A percentile compares a stretch with the other conserved stretches of the same genome.
phyloP scores from a whole-genome alignment of 2,329 filamentous ascomycete species.

The Plectosphaerella cucumerina region DNA sequence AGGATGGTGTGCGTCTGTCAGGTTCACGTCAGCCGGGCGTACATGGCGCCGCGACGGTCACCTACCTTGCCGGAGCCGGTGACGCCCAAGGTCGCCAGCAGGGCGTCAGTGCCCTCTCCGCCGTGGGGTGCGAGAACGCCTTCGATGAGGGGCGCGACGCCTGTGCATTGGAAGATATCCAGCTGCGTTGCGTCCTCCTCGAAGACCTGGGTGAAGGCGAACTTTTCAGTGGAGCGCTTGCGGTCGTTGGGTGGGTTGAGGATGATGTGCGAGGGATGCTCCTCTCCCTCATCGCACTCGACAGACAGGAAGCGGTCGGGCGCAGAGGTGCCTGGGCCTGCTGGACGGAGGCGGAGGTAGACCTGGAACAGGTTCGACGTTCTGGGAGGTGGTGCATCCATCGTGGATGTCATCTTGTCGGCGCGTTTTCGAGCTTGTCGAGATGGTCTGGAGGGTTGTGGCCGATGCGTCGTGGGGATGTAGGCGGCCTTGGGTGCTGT shows the following conservation, averaged over 20 bases:
- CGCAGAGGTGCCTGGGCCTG: slow-evolving; percentile 37
- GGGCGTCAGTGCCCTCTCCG: slow-evolving; percentile 78
- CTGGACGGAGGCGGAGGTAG: slow-evolving; percentile 78
- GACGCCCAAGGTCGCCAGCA: slow-evolving; percentile 88
- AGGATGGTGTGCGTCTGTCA: slow-evolving; percentile 89
- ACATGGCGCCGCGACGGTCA: not conserved
- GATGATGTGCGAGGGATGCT: slow-evolving; percentile 63
- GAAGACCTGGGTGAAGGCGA: slow-evolving; percentile 91
- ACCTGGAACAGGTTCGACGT: slow-evolving; percentile 74
- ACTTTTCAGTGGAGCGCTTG: slow-evolving; percentile 85
- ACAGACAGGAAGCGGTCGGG: slow-evolving; percentile 75
- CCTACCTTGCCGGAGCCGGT: slow-evolving; percentile 92
- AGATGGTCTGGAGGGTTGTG: no score
- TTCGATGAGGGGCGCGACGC: slow-evolving; percentile 70
- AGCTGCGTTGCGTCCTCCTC: slow-evolving; percentile 81
- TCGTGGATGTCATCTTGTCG: not conserved
- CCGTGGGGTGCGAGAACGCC: slow-evolving; percentile 72
- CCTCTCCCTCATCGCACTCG: slow-evolving; percentile 49
- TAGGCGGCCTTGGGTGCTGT: no score
- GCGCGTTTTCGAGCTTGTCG: no score
- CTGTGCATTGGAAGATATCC: slow-evolving; percentile 79
- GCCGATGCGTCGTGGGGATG: no score
- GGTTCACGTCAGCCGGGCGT: not conserved
- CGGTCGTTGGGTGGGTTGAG: slow-evolving; percentile 80
- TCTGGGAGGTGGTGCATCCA: slow-evolving; percentile 10